Conservation (phyloP, 2,329 filamentous ascomycete genomes). For the Diaporthe amygdali region DNA sequence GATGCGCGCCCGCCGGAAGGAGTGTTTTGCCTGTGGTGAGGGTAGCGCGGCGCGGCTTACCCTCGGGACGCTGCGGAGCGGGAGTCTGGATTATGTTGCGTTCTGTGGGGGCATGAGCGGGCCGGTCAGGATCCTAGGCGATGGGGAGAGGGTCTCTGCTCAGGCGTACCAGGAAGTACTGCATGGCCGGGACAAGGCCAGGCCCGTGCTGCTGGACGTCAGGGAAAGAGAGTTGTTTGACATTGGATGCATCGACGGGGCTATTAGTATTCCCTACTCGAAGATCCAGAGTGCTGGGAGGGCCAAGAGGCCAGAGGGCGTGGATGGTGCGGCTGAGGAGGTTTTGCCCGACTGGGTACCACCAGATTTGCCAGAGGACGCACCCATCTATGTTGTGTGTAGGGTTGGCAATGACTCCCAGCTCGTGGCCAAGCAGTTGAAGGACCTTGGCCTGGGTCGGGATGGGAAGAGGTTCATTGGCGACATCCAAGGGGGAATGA, state of each 20-base stretch:
- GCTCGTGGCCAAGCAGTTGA: constrained; percentile 68
- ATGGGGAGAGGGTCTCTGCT: constrained; percentile 72
- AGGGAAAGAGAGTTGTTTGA: constrained; percentile 85
- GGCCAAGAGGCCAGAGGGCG: constrained; percentile 18
- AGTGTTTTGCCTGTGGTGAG: constrained; percentile 79
- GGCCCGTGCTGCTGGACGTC: constrained; percentile 77
- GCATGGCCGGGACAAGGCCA: constrained; percentile 12
- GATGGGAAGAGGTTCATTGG: constrained; percentile 64
- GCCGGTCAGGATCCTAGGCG: constrained; percentile 60
- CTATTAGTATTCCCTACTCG: constrained; percentile 76
- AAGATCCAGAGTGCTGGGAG: constrained; percentile 36
- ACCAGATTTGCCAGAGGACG: constrained; percentile 41
- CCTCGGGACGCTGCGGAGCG: constrained; percentile 63
- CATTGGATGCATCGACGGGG: constrained; percentile 76
- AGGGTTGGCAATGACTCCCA: constrained; percentile 82
- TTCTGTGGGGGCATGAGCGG: constrained; percentile 74
- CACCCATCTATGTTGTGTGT: constrained; percentile 74
- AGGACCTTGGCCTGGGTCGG: constrained; percentile 61
- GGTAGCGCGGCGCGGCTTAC: constrained; percentile 61
- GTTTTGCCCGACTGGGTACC: constrained; percentile 20
- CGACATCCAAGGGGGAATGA: constrained; percentile 75
- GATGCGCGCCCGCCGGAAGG: constrained; percentile 70
- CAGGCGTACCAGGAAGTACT: constrained; percentile 54
- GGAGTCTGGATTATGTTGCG: constrained; percentile 79
- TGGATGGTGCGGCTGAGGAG: not conserved